Evolutionary conservation across 2,329 filamentous ascomycete genomes (phyloP).

Genomic region (Trichoderma afroharzianum): DNA sequence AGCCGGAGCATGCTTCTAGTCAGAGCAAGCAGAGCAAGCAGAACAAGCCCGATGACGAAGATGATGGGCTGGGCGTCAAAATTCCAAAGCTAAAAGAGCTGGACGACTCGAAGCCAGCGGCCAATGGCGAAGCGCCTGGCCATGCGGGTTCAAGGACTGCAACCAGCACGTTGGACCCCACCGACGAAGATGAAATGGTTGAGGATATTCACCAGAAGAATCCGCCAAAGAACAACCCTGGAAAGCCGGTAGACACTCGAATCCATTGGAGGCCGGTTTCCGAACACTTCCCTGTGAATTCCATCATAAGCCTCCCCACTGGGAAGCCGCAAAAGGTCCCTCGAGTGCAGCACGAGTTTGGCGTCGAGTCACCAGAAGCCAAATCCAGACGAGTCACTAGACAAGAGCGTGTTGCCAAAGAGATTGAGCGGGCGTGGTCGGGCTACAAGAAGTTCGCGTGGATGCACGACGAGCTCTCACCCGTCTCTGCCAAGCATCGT

Average conservation of each 20-base stretch:
- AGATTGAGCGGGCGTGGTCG: slow-evolving; percentile 75
- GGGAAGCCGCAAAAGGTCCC: slow-evolving; percentile 68
- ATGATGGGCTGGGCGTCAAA: slow-evolving; percentile 15
- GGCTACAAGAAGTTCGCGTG: slow-evolving; percentile 79
- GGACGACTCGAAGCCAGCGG: slow-evolving; percentile 10
- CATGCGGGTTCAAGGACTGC: background rate
- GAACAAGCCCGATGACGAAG: background rate
- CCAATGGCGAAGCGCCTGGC: background rate
- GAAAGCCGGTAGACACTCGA: slow-evolving; percentile 16
- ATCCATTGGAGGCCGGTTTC: slow-evolving; percentile 70
- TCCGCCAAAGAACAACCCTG: slow-evolving; percentile 25
- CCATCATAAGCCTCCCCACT: slow-evolving; percentile 72
- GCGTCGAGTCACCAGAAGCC: slow-evolving; percentile 57
- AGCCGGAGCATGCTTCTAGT: background rate
- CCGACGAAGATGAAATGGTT: background rate
- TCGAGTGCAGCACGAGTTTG: slow-evolving; percentile 71
- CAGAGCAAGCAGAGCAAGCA: background rate
- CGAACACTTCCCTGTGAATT: slow-evolving; percentile 76
- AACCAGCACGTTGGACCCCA: background rate
- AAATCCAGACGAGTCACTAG: slow-evolving; percentile 62
- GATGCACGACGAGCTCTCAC: slow-evolving; percentile 81
- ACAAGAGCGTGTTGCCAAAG: slow-evolving; percentile 63
- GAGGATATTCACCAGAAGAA: slow-evolving; percentile 26
- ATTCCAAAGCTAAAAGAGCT: slow-evolving; percentile 15
- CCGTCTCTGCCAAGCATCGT: slow-evolving; percentile 61